These are phyloP conservation scores for Maudiozyma serrabonitensis DNA, from an alignment of 805 yeast species.

Conservation along the genomic window DNA sequence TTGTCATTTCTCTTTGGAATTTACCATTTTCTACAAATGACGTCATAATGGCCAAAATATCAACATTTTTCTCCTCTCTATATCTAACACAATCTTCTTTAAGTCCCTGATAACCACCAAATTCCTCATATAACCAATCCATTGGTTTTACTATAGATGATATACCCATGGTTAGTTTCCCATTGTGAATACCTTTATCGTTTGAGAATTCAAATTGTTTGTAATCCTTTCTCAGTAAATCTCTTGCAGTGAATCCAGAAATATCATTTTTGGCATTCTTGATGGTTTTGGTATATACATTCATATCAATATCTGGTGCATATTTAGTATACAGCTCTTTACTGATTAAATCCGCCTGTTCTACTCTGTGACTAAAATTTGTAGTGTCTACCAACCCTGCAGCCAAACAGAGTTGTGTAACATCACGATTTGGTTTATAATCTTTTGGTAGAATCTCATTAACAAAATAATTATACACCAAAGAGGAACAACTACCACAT, in stretches of 20 bases:
- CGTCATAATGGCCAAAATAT: slow-evolving; percentile 40
- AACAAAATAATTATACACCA: slow-evolving; percentile 59
- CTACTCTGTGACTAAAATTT: slow-evolving; percentile 55
- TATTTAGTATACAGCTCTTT: slow-evolving; percentile 30
- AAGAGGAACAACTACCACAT: slow-evolving; percentile 72
- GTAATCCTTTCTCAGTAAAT: slow-evolving; percentile 74
- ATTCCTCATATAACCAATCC: slow-evolving; percentile 37
- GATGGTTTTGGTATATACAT: slow-evolving; percentile 28
- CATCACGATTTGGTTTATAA: slow-evolving; percentile 15
- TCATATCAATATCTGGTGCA: slow-evolving; percentile 10
- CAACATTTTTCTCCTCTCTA: slow-evolving; percentile 28
- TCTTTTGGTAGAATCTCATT: slow-evolving; percentile 4
- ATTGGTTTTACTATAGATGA: slow-evolving; percentile 63
- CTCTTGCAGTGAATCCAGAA: slow-evolving; percentile 46
- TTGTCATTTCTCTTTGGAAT: slow-evolving; percentile 38
- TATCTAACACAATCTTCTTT: slow-evolving; percentile 17
- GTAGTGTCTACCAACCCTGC: slow-evolving; percentile 74
- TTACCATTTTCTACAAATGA: slow-evolving; percentile 29
- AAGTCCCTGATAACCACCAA: slow-evolving; percentile 21
- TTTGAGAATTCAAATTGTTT: slow-evolving; percentile 49
- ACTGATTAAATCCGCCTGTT: slow-evolving; percentile 44
- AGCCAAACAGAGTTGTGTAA: slow-evolving; percentile 43
- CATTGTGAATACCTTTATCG: slow-evolving; percentile 10
- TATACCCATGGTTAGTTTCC: slow-evolving; percentile 48
- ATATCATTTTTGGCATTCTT: slow-evolving; percentile 51